Percentiles rank a stretch among this genome's conserved stretches.
These are phyloP conservation scores for Eucalyptus urophylla DNA, from an alignment of 345 rosid genomes.

Conservation along the genomic window DNA sequence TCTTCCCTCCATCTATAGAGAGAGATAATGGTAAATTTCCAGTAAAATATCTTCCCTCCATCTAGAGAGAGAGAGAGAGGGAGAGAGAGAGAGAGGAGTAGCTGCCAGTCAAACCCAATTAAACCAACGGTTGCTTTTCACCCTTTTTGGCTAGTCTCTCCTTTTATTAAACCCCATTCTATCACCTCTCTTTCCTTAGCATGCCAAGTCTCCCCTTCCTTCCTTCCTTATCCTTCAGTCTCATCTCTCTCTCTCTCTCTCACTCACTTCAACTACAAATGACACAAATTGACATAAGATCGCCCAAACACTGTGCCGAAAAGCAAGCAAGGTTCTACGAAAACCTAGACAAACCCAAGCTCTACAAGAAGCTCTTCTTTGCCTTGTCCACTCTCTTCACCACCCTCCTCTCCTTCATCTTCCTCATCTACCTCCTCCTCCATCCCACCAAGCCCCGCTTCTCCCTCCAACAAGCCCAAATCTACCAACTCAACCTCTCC, in stretches of 20 bases:
- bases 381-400: slow-evolving; percentile 40
- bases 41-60: not conserved
- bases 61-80: not conserved
- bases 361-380: slow-evolving; percentile 47
- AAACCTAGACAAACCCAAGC: not conserved
- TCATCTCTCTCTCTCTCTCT: not conserved
- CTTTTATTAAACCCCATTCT: not conserved
- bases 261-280: slow-evolving; percentile 17
- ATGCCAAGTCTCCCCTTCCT: not conserved
- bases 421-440: slow-evolving; percentile 63
- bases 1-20: not conserved
- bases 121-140: not conserved
- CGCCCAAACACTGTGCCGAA: slow-evolving; percentile 79
- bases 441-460: slow-evolving; percentile 69
- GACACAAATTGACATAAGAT: slow-evolving; percentile 42
- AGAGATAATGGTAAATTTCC: not conserved
- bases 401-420: slow-evolving; percentile 36
- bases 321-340: slow-evolving; percentile 16
- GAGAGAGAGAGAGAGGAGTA: not conserved
- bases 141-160: not conserved
- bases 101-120: not conserved
- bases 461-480: slow-evolving; percentile 50
- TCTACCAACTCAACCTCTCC: slow-evolving; percentile 69
- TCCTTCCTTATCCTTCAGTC: not conserved
- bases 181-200: not conserved